phyloP scores from a whole-genome alignment of 2,329 filamentous ascomycete species.

The Penicillium corylophilum region DNA sequence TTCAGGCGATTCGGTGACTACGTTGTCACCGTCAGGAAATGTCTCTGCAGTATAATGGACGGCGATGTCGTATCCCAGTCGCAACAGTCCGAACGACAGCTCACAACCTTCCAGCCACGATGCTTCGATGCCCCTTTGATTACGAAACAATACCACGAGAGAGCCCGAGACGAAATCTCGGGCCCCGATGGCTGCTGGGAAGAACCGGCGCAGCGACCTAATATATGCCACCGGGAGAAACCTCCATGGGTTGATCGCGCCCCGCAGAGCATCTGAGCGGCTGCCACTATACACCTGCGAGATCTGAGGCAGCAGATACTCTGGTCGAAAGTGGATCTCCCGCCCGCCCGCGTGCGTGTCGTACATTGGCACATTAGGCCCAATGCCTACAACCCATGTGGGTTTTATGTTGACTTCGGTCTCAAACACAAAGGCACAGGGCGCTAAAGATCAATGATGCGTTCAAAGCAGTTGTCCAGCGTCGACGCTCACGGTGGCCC shows the following conservation, averaged over 20 bases:
- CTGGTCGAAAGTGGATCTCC: slow-evolving; percentile 17
- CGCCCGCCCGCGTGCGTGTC: slow-evolving; percentile 17
- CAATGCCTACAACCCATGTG: slow-evolving; percentile 13
- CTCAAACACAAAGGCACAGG: slow-evolving; percentile 14
- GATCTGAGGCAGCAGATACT: slow-evolving; percentile 10
- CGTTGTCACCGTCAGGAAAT: slow-evolving; percentile 5
- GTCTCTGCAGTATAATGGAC: slow-evolving; percentile 9
- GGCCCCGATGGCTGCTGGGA: slow-evolving; percentile 15
- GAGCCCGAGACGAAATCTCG: slow-evolving; percentile 18
- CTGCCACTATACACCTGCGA: slow-evolving; percentile 8
- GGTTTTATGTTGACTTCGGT: slow-evolving; percentile 7
- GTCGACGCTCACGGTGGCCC: not conserved
- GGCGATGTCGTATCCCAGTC: slow-evolving; percentile 16
- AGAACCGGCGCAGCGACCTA: slow-evolving; percentile 11
- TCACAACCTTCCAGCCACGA: slow-evolving; percentile 17
- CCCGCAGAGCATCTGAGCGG: slow-evolving; percentile 10
- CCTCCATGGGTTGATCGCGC: slow-evolving; percentile 10
- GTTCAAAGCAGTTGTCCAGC: slow-evolving; percentile 11
- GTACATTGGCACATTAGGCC: slow-evolving; percentile 7
- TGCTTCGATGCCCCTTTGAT: slow-evolving; percentile 12
- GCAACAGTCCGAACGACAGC: slow-evolving; percentile 12
- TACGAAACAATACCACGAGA: slow-evolving; percentile 13
- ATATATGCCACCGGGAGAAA: slow-evolving; percentile 13
- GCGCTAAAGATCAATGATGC: slow-evolving; percentile 11
- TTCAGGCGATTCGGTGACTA: slow-evolving; percentile 6